Evolutionary conservation across 768 basidiomycete species (phyloP), one percentile per base, ranked within the genome.

Genomic region (Lenzites betulinus): DNA sequence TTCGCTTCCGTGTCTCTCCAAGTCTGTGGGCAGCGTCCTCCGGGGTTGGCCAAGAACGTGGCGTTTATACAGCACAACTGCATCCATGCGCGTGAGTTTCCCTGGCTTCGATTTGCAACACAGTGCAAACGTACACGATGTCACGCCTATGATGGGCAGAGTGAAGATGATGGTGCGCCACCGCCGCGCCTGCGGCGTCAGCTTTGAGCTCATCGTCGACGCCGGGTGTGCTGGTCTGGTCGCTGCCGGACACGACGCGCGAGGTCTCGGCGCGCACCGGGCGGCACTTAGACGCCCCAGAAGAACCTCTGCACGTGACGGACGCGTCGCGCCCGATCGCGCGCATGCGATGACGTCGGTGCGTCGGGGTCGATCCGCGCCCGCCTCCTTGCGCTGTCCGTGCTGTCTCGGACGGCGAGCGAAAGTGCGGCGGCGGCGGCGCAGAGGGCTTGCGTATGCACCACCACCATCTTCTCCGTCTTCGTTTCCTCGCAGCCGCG

Each of bases 1-100:
- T 30, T 62, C 56, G 28, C 56, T 39, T 6, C 58, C 58, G 12
- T 60, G 59, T 18, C 30, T 36, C 3, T 52, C 51, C 55, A 63
- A 26, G 36, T 63, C 62, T 16, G 59, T 48, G 0, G 79, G 76
- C 11, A 81, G 51, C 41, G 67, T 76, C 58, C 81, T 73, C 59
- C 76, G 79, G 13, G 80, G 76, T 60, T 84, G 79, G 43, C 81
- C 82, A 22, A 84, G 74, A 22, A 83, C 78, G 3, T 87, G 74
- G 4, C 89, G 84, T 69, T 83, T 84, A 69, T 88, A 90, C 61
- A 89, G 71, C 49, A 90, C 82, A 47, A 82, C 89, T 12, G 26
- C 28, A 23, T 46, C 9, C n/a, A 30, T 33, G 35, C 13, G 33
- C 41, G 49, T 60, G 60, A 62, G 51, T 49, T 53, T 30, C 28